Conservation (phyloP, 805 yeast genomes). For the Hanseniaspora pseudoguilliermondii region DNA sequence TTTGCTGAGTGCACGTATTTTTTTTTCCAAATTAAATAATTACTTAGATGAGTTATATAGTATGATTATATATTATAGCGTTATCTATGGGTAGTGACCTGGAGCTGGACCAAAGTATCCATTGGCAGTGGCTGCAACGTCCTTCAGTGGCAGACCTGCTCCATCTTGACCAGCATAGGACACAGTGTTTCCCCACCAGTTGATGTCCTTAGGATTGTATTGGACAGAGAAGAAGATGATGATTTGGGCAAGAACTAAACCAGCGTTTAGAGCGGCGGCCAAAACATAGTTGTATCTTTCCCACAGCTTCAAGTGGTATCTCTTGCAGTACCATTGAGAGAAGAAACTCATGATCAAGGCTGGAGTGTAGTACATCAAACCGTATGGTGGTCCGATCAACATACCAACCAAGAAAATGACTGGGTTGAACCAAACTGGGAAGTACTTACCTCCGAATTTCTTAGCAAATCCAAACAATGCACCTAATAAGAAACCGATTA, state of each 20-base stretch:
- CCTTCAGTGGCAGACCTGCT: constrained; percentile 15
- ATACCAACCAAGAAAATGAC: constrained; percentile 41
- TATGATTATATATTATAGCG: background rate
- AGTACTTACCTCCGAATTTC: constrained; percentile 20
- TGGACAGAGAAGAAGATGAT: constrained; percentile 42
- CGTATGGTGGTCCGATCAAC: constrained; percentile 40
- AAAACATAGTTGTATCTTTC: constrained; percentile 45
- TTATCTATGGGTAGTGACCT: constrained; percentile 23
- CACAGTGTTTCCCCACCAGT: constrained; percentile 54
- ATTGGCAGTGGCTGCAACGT: constrained; percentile 15
- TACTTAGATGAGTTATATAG: constrained; percentile 10
- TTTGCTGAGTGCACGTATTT: background rate
- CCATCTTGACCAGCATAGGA: constrained; percentile 20
- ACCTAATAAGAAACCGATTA: constrained; percentile 37
- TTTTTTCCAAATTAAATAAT: background rate
- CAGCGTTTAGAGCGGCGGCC: constrained; percentile 51
- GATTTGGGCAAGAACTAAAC: constrained; percentile 49
- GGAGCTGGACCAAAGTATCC: constrained; percentile 23
- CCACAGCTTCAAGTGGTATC: constrained; percentile 44
- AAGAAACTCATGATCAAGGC: constrained; percentile 24
- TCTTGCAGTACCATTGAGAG: constrained; percentile 40
- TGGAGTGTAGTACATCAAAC: constrained; percentile 28
- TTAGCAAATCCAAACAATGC: constrained; percentile 25
- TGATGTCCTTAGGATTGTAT: constrained; percentile 30
- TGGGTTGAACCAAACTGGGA: constrained; percentile 34